Evolutionary conservation across 352 stramenopile species (phyloP).

Genomic region (Pythium sp.): DNA sequence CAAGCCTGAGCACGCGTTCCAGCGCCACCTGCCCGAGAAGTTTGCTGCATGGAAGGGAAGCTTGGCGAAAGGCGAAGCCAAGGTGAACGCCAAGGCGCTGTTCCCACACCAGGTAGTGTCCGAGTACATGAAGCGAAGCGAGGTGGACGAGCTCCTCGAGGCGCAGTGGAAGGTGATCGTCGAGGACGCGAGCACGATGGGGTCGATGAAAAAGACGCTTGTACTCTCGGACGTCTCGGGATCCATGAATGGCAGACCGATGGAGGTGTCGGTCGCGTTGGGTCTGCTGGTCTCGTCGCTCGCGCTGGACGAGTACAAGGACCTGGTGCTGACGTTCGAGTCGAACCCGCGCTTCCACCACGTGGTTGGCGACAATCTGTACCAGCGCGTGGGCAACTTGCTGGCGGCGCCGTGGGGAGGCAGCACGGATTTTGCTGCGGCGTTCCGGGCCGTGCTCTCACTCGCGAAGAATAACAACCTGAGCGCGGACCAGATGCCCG

Average conservation of each 20-base stretch:
- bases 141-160: slow-evolving; percentile 39
- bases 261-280: slow-evolving; percentile 44
- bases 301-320: slow-evolving; percentile 41
- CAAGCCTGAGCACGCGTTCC: slow-evolving; percentile 37
- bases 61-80: slow-evolving; percentile 32
- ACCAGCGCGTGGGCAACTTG: slow-evolving; percentile 26
- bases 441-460: slow-evolving; percentile 55
- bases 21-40: slow-evolving; percentile 30
- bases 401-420: slow-evolving; percentile 34
- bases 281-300: slow-evolving; percentile 42
- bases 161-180: slow-evolving; percentile 48
- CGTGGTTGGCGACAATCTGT: slow-evolving; percentile 30
- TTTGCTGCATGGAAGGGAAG: slow-evolving; percentile 33
- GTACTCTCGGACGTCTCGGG: slow-evolving; percentile 51
- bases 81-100: slow-evolving; percentile 41
- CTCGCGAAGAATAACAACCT: slow-evolving; percentile 36
- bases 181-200: slow-evolving; percentile 51
- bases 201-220: slow-evolving; percentile 30
- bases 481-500: slow-evolving; percentile 41
- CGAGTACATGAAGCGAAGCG: slow-evolving; percentile 28
- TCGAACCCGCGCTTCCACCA: slow-evolving; percentile 34
- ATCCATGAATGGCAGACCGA: slow-evolving; percentile 33
- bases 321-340: slow-evolving; percentile 59
- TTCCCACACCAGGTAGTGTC: slow-evolving; percentile 49
- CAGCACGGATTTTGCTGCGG: slow-evolving; percentile 61